These are phyloP conservation scores for Mucor racemosus DNA, from an alignment of 371 early-diverging fungal species.

Conservation along the genomic window DNA sequence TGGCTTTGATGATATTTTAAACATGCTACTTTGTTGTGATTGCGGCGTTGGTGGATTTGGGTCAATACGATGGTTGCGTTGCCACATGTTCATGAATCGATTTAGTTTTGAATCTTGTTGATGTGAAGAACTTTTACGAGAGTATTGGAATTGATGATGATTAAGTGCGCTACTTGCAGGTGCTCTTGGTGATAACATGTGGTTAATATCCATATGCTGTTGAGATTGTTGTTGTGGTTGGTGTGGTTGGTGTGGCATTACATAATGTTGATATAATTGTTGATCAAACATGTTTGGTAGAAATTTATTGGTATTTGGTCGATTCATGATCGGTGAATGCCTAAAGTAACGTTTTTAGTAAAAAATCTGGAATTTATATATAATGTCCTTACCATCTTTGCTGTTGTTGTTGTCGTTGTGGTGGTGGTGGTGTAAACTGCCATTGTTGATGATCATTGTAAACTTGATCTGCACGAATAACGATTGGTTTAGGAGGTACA, in stretches of 20 bases:
- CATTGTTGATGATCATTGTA: conserved; percentile 23
- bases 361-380: background rate
- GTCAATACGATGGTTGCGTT: conserved; percentile 24
- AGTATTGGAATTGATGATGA: conserved; percentile 15
- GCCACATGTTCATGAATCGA: conserved; percentile 27
- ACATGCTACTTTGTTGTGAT: conserved; percentile 1
- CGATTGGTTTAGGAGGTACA: conserved; percentile 48
- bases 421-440: conserved; percentile 21
- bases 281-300: conserved; percentile 1
- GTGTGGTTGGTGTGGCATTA: conserved; percentile 3
- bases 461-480: conserved; percentile 40
- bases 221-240: conserved; percentile 14
- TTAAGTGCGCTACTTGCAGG: conserved; percentile 27
- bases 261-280: background rate
- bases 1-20: background rate
- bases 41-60: background rate
- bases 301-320: conserved; percentile 16
- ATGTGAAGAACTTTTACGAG: conserved; percentile 6
- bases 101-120: conserved; percentile 26
- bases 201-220: conserved; percentile 33
- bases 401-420: conserved; percentile 7
- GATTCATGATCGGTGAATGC: conserved; percentile 22
- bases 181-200: conserved; percentile 36
- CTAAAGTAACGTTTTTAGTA: conserved; percentile 10
- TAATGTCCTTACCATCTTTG: background rate